These are phyloP conservation scores for Pythium graminicola DNA, from an alignment of 352 stramenopile species.

Conservation along the genomic window DNA sequence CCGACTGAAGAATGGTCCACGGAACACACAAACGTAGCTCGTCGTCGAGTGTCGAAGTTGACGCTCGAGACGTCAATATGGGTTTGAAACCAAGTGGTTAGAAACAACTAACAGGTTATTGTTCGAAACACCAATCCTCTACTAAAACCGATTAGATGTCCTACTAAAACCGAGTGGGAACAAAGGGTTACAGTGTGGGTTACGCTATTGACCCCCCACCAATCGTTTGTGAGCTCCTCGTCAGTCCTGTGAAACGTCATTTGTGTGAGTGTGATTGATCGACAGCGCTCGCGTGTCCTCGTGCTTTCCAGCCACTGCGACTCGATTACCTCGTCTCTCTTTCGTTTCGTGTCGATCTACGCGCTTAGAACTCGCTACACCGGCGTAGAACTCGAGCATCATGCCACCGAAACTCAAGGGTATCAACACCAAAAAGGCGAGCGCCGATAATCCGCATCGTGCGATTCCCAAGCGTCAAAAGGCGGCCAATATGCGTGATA, in stretches of 20 bases:
- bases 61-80: slow-evolving; percentile 14
- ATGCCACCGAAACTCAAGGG: slow-evolving; percentile 51
- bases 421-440: slow-evolving; percentile 81
- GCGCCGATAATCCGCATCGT: slow-evolving; percentile 84
- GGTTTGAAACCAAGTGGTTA: neutral
- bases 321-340: neutral
- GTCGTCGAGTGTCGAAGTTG: slow-evolving; percentile 25
- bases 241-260: neutral
- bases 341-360: neutral
- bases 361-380: neutral
- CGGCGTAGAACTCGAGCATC: neutral
- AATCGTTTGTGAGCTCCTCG: slow-evolving; percentile 25
- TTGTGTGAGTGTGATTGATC: too few relatives aligned
- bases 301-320: too few relatives aligned
- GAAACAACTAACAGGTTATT: neutral
- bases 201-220: slow-evolving; percentile 24
- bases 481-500: slow-evolving; percentile 88
- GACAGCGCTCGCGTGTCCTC: too few relatives aligned
- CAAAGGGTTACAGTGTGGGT: slow-evolving; percentile 2
- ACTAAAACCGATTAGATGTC: neutral
- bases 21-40: neutral
- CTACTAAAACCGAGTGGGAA: neutral
- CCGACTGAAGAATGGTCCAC: neutral
- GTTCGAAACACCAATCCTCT: neutral
- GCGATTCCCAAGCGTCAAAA: slow-evolving; percentile 82